Evolutionary conservation across 495 filamentous ascomycete genomes (phyloP), one percentile per base, ranked within the genome.

Genomic region (Xylaria nigripes): DNA sequence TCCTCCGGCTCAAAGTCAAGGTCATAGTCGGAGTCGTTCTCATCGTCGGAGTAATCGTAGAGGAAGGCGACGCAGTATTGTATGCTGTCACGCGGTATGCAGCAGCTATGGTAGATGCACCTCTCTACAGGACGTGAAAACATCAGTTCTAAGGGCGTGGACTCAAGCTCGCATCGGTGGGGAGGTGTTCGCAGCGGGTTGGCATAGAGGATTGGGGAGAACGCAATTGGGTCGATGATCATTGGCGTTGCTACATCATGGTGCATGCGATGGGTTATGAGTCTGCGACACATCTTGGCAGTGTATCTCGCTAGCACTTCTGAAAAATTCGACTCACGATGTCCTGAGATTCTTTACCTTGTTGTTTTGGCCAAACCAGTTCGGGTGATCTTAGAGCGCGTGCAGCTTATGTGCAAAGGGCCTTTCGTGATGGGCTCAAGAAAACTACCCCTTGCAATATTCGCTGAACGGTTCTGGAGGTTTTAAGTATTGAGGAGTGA

Each of bases 71-170:
- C n/a, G 51, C 63, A 66, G 30, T 22, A 54, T 0, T 56, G 45
- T 13, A 58, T 12, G 0, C 30, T 6, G 2, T n/a, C 41, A 0
- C 0, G 0, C 2, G 43, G 36, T 1, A 50, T 3, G 19, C 64
- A 66, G 40, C 64, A 66, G 51, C 50, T 66, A 30, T 66, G 64
- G 38, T 60, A 58, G n/a, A 7, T 3, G 40, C 63, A 66, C 0
- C 18, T 10, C 0, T 2, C 9, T 1, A 16, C 1, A 19, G 44
- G 49, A 23, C 2, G 21, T 13, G 34, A 21, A 0, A 45, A 24
- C 0, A 45, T 0, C 18, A 9, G 36, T 6, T n/a, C 13, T 1
- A 46, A 16, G 1, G 18, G 9, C 1, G 55, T 54, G 6, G 1
- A 18, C 3, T 27, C 19, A 5, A 66, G 45, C 29, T 66, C 64